Percentiles rank a stretch among this genome's conserved stretches.
These are phyloP conservation scores for Phytophthora tentaculata DNA, from an alignment of 352 stramenopile species.

Conservation along the genomic window DNA sequence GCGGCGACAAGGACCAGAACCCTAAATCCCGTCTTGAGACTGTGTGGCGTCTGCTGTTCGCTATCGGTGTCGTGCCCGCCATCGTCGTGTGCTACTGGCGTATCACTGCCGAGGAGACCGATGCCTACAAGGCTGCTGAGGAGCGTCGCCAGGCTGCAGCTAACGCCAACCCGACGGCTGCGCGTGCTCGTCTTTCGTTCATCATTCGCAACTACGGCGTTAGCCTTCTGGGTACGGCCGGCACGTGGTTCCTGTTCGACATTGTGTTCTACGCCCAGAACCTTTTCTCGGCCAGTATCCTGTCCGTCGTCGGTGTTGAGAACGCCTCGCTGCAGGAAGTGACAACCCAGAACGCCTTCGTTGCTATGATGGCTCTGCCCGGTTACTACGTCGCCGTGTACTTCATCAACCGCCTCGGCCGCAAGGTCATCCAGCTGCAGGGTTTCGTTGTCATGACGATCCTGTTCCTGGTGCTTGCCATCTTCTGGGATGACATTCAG, in stretches of 20 bases:
- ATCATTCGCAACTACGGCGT: slow-evolving; percentile 55
- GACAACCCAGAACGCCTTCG: slow-evolving; percentile 59
- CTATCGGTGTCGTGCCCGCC: slow-evolving; percentile 51
- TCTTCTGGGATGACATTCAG: slow-evolving; percentile 64
- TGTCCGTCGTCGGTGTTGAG: slow-evolving; percentile 55
- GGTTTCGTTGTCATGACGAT: slow-evolving; percentile 73
- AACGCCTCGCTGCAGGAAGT: slow-evolving; percentile 50
- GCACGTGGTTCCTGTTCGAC: slow-evolving; percentile 86
- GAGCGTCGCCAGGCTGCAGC: slow-evolving; percentile 11
- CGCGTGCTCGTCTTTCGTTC: slow-evolving; percentile 31
- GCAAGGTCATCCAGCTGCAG: slow-evolving; percentile 72
- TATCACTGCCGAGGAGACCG: slow-evolving; percentile 59
- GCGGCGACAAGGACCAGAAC: slow-evolving; percentile 45
- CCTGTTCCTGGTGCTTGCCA: slow-evolving; percentile 57
- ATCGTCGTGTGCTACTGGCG: slow-evolving; percentile 64
- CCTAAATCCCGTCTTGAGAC: slow-evolving; percentile 46
- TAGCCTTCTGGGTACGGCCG: slow-evolving; percentile 62
- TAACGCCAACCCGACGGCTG: background rate
- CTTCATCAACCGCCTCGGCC: slow-evolving; percentile 70
- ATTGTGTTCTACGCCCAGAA: slow-evolving; percentile 82
- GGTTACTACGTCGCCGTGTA: slow-evolving; percentile 81
- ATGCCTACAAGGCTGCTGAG: slow-evolving; percentile 39
- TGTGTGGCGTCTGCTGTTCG: slow-evolving; percentile 70
- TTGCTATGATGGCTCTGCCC: slow-evolving; percentile 68
- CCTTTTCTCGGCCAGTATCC: slow-evolving; percentile 71